Evolutionary conservation across 768 basidiomycete species (phyloP), one percentile per base, ranked within the genome.

Genomic region (Amanita pseudoporphyria): DNA sequence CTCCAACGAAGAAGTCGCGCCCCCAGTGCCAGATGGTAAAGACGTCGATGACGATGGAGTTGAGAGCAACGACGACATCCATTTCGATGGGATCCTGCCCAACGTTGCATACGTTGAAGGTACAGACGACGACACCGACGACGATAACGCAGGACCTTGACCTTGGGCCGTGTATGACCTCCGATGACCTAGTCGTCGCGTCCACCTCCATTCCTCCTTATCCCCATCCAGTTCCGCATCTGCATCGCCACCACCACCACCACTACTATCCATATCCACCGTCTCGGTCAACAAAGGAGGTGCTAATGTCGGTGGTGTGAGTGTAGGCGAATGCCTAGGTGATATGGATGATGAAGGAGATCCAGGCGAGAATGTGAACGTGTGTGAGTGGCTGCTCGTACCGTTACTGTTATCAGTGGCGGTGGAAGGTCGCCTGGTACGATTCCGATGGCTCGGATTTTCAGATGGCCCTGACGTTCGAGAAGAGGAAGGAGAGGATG

Each of bases 11-110:
- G n/a, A 58, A 45, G 18, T 57, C 46, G 52, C 21, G 51, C 51
- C 2, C 57, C 38, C 38, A 3, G 35, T 36, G 10, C 16, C 16
- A n/a, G 51, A 49, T 35, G 40, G 47, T 42, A 14, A 51, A 14
- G 9, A 16, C 13, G n/a, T n/a, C n/a, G 26, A 14, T 53, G 32
- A 28, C 54, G 16, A 42, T 19, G 55, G 24, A 9, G 52, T 18
- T 21, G 49, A 33, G 26, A 64, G 58, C n/a, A 81, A 61, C 6
- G 71, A 64, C 1, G 78, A 71, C 59, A 81, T 73, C 66, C 74
- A 71, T 49, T 69, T 67, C 0, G 80, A 69, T 1, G 77, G 76
- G 21, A 74, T 59, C 26, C 66, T 66, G 2, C 75, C 65, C 5
- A 78, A 59, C 0, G 74, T 69, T 7, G 70, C 26, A 28, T 7